phyloP scores from a whole-genome alignment of 2,329 filamentous ascomycete species.

The Teratosphaeriaceae sp. region DNA sequence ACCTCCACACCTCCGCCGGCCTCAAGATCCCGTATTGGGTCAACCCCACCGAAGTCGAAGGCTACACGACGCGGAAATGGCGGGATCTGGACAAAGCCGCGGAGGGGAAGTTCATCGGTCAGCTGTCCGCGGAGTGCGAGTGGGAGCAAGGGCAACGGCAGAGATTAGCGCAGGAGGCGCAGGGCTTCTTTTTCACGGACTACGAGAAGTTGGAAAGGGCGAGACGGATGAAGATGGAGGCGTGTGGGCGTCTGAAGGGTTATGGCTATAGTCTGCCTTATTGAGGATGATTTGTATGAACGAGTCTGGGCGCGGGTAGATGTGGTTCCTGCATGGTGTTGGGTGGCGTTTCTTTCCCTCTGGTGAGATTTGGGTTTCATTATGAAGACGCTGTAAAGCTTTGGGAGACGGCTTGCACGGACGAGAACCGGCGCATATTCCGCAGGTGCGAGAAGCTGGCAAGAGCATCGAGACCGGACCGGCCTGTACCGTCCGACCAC shows the following conservation, averaged over 20 bases:
- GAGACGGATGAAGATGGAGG: slow-evolving; percentile 52
- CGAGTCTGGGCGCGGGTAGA: background rate
- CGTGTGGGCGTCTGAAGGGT: slow-evolving; percentile 50
- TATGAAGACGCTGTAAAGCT: no score
- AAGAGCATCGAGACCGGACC: no score
- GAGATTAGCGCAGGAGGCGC: slow-evolving; percentile 66
- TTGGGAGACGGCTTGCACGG: no score
- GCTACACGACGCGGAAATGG: slow-evolving; percentile 64
- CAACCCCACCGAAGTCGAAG: slow-evolving; percentile 67
- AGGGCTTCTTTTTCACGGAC: slow-evolving; percentile 83
- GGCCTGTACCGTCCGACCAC: no score
- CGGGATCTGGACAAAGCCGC: slow-evolving; percentile 68
- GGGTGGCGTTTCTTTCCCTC: no score
- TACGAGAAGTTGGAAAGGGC: slow-evolving; percentile 71
- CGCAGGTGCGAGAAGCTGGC: no score
- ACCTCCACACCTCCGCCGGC: slow-evolving; percentile 62
- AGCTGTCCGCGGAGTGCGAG: slow-evolving; percentile 66
- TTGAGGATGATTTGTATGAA: slow-evolving; percentile 9
- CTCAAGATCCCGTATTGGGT: slow-evolving; percentile 79
- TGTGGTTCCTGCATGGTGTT: slow-evolving; percentile 1
- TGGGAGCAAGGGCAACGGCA: slow-evolving; percentile 60
- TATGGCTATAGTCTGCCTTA: slow-evolving; percentile 34
- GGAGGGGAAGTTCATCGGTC: slow-evolving; percentile 64
- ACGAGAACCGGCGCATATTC: no score
- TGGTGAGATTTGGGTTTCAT: no score